Evolutionary conservation across 1,139 yeast species (phyloP).

Genomic region (Blastobotrys aristatus): DNA sequence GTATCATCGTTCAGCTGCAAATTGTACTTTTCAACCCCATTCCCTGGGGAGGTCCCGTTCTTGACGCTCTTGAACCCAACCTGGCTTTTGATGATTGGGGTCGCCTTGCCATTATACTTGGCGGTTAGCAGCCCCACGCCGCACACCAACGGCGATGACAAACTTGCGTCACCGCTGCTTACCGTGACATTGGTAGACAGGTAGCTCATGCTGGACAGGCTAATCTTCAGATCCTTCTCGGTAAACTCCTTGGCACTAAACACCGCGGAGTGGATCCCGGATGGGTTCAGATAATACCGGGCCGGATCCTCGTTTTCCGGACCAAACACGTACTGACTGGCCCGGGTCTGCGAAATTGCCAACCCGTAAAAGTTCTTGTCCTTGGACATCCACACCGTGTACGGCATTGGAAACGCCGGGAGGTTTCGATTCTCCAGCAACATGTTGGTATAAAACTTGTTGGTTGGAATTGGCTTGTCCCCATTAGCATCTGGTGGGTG

Average conservation of each 20-base stretch:
- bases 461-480: constrained; percentile 58
- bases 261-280: constrained; percentile 36
- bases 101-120: constrained; percentile 53
- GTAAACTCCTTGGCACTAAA: constrained; percentile 33
- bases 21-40: constrained; percentile 40
- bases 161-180: constrained; percentile 49
- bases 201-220: constrained; percentile 33
- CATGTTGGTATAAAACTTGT: constrained; percentile 79
- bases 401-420: constrained; percentile 78
- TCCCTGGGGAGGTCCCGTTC: constrained; percentile 21
- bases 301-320: constrained; percentile 40
- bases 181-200: constrained; percentile 47
- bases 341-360: constrained; percentile 63
- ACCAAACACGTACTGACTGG: constrained; percentile 60
- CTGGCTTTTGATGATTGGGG: constrained; percentile 50
- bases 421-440: constrained; percentile 59
- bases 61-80: constrained; percentile 46
- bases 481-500: constrained; percentile 33
- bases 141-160: constrained; percentile 45
- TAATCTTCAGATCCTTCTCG: constrained; percentile 24
- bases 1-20: constrained; percentile 42
- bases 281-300: constrained; percentile 37
- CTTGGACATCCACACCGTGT: constrained; percentile 60
- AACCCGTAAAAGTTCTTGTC: constrained; percentile 46
- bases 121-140: constrained; percentile 77